These are phyloP conservation scores for Ophiostoma sp. DNA, from an alignment of 2,329 filamentous ascomycete genomes.

Conservation along the genomic window DNA sequence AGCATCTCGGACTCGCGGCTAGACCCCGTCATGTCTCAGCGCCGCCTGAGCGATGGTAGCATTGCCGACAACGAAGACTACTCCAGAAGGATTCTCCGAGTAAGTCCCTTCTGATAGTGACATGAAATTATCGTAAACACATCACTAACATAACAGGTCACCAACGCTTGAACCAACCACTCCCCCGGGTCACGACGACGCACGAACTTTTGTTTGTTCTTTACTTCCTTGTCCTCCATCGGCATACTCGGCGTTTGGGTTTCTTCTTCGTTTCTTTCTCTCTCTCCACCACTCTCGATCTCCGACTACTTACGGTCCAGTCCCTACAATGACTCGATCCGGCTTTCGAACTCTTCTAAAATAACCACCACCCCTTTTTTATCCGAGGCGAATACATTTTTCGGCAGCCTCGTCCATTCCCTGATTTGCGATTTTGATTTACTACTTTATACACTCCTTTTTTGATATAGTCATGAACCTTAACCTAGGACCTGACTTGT, in stretches of 20 bases:
- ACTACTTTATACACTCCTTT: conserved; percentile 7
- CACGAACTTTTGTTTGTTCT: conserved; percentile 44
- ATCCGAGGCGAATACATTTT: not conserved
- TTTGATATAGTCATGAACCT: not conserved
- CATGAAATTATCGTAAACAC: not conserved
- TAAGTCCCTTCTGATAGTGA: conserved; percentile 47
- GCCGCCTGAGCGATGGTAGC: conserved; percentile 88
- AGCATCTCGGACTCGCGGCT: conserved; percentile 81
- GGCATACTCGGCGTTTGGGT: conserved; percentile 43
- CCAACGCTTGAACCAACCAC: conserved; percentile 54
- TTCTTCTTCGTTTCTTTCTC: conserved; percentile 26
- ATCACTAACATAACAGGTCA: conserved; percentile 46
- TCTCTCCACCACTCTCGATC: not conserved
- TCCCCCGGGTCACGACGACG: conserved; percentile 36
- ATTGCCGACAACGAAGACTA: conserved; percentile 98
- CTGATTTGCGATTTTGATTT: conserved; percentile 7
- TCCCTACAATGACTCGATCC: not conserved
- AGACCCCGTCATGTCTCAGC: conserved; percentile 80
- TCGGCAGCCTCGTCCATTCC: conserved; percentile 19
- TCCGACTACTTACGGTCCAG: not conserved
- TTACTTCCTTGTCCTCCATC: conserved; percentile 38
- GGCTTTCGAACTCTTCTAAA: conserved; percentile 5
- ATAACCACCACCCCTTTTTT: not conserved
- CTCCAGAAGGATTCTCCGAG: conserved; percentile 92
- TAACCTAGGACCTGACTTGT: not conserved